Conservation (phyloP, 352 stramenopile species). For the Plasmopara viticola region DNA sequence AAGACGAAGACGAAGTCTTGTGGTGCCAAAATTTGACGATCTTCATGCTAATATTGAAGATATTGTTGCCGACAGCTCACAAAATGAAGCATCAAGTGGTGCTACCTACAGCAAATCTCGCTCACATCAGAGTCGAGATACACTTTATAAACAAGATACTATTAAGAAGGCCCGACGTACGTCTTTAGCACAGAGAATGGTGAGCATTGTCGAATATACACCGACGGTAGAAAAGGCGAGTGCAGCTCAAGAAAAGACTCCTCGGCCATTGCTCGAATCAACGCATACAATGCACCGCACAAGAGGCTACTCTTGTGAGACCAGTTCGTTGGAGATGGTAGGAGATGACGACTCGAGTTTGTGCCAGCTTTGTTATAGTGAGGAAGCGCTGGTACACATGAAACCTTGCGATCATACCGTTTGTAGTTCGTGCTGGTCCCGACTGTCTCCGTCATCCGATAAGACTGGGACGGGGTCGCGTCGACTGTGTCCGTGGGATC, state of each 20-base stretch:
- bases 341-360: slow-evolving; percentile 16
- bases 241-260: slow-evolving; percentile 6
- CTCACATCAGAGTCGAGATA: slow-evolving; percentile 9
- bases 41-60: slow-evolving; percentile 10
- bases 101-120: slow-evolving; percentile 2
- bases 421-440: slow-evolving; percentile 41
- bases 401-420: slow-evolving; percentile 46
- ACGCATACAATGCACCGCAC: slow-evolving; percentile 4
- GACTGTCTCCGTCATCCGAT: slow-evolving; percentile 31
- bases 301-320: no score
- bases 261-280: slow-evolving; percentile 10
- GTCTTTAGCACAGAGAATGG: slow-evolving; percentile 37
- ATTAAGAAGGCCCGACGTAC: slow-evolving; percentile 17
- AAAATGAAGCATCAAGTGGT: slow-evolving; percentile 3
- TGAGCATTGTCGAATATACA: slow-evolving; percentile 15
- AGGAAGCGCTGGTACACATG: slow-evolving; percentile 43
- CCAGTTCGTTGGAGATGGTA: slow-evolving; percentile 26
- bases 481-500: slow-evolving; percentile 58
- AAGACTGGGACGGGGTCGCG: slow-evolving; percentile 11
- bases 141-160: slow-evolving; percentile 1
- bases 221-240: slow-evolving; percentile 3
- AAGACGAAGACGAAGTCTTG: slow-evolving; percentile 27
- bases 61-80: slow-evolving; percentile 1
- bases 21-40: slow-evolving; percentile 19
- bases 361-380: slow-evolving; percentile 46